These are phyloP conservation scores for Vigna hirtella DNA, from an alignment of 306 rosid species.

Conservation along the genomic window DNA sequence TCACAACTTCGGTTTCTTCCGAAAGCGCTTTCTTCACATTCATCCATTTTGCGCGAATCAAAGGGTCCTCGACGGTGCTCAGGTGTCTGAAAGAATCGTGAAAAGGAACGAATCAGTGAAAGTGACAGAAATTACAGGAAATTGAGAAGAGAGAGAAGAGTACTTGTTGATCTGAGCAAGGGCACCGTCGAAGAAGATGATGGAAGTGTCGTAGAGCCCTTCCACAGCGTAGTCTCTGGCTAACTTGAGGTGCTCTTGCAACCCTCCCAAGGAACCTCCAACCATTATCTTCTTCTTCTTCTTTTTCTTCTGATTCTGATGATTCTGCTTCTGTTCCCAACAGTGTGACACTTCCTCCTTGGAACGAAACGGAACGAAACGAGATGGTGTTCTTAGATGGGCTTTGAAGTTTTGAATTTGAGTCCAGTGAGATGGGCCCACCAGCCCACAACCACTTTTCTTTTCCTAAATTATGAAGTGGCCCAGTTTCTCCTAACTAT, in stretches of 20 bases:
- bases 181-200: conserved; percentile 96
- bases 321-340: background rate
- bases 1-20: conserved; percentile 87
- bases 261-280: conserved; percentile 70
- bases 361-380: background rate
- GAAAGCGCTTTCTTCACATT: conserved; percentile 86
- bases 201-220: conserved; percentile 89
- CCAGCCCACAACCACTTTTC: conserved; percentile 34
- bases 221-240: conserved; percentile 97
- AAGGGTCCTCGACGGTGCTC: conserved; percentile 75
- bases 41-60: conserved; percentile 89
- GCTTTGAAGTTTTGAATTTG: conserved; percentile 26
- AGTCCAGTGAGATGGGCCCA: conserved; percentile 37
- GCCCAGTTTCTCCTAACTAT: conserved; percentile 12
- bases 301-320: background rate
- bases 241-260: conserved; percentile 91
- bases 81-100: conserved; percentile 57
- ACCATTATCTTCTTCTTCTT: conserved; percentile 48
- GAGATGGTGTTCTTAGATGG: conserved; percentile 9
- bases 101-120: background rate
- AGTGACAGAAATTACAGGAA: background rate
- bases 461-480: background rate
- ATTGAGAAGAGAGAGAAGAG: background rate
- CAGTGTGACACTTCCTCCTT: background rate
- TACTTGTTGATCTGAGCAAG: conserved; percentile 99